Evolutionary conservation across 805 yeast genomes (phyloP).

Genomic region (Candida vartiovaarae): DNA sequence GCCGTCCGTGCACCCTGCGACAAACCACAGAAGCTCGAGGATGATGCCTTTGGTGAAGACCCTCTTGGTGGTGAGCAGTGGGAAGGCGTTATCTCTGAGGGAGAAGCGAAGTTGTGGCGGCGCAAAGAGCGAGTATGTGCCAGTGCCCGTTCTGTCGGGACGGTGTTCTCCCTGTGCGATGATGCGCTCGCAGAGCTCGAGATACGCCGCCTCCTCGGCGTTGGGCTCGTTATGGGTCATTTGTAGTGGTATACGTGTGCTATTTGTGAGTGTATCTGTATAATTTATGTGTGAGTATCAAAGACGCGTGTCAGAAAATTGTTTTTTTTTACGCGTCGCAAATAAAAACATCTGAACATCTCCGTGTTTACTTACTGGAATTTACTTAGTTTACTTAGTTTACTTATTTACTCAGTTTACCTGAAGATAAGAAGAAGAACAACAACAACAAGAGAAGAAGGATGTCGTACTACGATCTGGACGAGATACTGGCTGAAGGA

Average conservation of each 20-base stretch:
- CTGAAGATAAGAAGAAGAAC: not conserved
- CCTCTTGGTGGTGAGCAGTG: conserved; percentile 86
- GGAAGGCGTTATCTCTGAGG: conserved; percentile 65
- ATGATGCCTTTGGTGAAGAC: conserved; percentile 87
- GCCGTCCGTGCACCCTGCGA: conserved; percentile 85
- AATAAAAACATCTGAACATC: not conserved
- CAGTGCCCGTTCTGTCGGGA: conserved; percentile 97
- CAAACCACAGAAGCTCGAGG: conserved; percentile 89
- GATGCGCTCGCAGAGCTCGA: conserved; percentile 72
- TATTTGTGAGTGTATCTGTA: not conserved
- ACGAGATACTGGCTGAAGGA: conserved; percentile 65
- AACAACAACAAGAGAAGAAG: not conserved
- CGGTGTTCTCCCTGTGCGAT: conserved; percentile 82
- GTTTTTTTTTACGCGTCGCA: not conserved
- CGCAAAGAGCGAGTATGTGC: conserved; percentile 84
- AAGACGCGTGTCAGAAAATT: not conserved
- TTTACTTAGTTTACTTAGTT: no score
- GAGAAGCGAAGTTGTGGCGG: conserved; percentile 93
- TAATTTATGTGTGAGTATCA: not conserved
- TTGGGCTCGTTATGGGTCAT: conserved; percentile 8
- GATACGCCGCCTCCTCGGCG: conserved; percentile 74
- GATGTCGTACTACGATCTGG: conserved; percentile 58
- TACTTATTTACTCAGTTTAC: no score
- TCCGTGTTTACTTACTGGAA: not conserved
- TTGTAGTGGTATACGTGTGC: not conserved